Percentiles rank a stretch among this genome's conserved stretches.
Evolutionary conservation across 2,329 filamentous ascomycete genomes (phyloP).

Genomic region (Diaporthe citri): DNA sequence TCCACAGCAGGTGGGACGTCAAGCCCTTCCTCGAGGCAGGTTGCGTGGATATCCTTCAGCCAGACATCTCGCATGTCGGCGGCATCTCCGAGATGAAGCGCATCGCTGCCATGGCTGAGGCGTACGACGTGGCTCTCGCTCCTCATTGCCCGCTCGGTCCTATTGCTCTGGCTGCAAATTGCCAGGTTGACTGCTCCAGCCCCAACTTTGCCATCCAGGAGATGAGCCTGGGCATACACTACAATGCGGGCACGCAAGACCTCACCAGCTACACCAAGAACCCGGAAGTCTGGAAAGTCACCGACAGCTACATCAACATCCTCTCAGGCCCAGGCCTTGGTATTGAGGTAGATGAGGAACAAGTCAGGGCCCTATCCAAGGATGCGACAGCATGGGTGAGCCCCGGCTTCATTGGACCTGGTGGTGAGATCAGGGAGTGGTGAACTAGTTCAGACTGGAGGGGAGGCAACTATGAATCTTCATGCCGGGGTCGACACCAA

Average conservation of each 20-base stretch:
- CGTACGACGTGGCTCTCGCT: constrained; percentile 74
- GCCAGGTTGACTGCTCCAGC: constrained; percentile 68
- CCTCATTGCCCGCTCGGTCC: constrained; percentile 75
- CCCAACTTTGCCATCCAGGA: constrained; percentile 75
- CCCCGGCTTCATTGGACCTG: constrained; percentile 73
- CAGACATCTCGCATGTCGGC: constrained; percentile 73
- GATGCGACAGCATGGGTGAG: constrained; percentile 67
- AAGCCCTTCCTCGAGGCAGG: constrained; percentile 72
- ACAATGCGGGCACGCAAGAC: constrained; percentile 71
- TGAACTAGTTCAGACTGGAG: constrained; percentile 48
- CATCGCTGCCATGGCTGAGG: constrained; percentile 73
- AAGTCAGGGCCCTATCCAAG: constrained; percentile 65
- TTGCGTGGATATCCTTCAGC: constrained; percentile 73
- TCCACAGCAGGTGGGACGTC: constrained; percentile 75
- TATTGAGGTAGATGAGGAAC: constrained; percentile 73
- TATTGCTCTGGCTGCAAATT: constrained; percentile 72
- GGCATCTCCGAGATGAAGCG: constrained; percentile 73
- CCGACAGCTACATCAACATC: constrained; percentile 68
- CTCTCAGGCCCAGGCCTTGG: constrained; percentile 67
- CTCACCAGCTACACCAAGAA: constrained; percentile 71
- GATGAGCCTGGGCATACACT: constrained; percentile 78
- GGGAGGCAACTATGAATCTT: background rate
- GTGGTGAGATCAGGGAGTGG: constrained; percentile 75
- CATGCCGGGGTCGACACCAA: accelerated
- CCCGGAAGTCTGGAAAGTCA: constrained; percentile 68